Evolutionary conservation across 768 basidiomycete species (phyloP).

Genomic region (Dacryopinax spathularia): DNA sequence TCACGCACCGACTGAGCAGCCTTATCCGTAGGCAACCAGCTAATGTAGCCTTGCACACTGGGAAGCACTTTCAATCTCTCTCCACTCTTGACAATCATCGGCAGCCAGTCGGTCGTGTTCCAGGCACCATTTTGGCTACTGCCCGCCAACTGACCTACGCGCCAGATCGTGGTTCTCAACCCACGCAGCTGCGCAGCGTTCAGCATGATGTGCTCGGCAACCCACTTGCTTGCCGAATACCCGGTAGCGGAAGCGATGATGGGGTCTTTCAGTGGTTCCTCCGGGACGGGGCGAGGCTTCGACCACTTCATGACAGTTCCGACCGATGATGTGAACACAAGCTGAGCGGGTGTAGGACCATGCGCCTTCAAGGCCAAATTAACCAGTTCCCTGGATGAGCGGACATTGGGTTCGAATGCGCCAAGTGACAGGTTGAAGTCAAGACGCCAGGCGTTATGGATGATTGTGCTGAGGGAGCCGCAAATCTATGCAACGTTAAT

Average conservation of each 20-base stretch:
- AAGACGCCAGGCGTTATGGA: conserved; percentile 25
- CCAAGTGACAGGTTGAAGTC: conserved; percentile 31
- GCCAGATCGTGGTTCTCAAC: background rate
- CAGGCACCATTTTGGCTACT: background rate
- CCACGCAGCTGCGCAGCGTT: background rate
- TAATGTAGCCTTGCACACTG: background rate
- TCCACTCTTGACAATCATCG: background rate
- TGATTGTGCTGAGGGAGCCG: background rate
- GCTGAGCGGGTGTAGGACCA: conserved; percentile 21
- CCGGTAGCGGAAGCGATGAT: background rate
- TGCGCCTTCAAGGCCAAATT: conserved; percentile 26
- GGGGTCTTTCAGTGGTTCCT: background rate
- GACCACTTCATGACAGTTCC: conserved; percentile 18
- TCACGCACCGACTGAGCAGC: background rate
- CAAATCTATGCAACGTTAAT: background rate
- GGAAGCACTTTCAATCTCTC: background rate
- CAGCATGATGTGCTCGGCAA: background rate
- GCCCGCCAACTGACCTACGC: background rate
- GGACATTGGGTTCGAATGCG: conserved; percentile 33
- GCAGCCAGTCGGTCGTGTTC: background rate
- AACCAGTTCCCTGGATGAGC: conserved; percentile 28
- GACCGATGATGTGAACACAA: conserved; percentile 33
- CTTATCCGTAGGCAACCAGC: background rate
- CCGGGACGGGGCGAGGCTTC: background rate
- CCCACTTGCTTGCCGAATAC: background rate